Conservation (phyloP, 768 basidiomycete genomes). For the Boletus tylopilopsis region DNA sequence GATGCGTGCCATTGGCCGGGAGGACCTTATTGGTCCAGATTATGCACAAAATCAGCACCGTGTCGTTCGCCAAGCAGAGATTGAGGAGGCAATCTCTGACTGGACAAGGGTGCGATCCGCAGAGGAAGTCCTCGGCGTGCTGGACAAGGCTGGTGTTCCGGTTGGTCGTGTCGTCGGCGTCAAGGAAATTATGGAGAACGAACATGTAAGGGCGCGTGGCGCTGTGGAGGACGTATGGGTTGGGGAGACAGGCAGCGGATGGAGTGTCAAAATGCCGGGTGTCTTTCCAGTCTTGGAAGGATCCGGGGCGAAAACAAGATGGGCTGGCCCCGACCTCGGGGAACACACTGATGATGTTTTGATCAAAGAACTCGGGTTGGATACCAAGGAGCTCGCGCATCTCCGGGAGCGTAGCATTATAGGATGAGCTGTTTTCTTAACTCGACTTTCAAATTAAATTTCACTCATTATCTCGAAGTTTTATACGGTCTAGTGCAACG, state of each 20-base stretch:
- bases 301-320: constrained; percentile 52
- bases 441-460: no score
- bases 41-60: constrained; percentile 45
- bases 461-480: no score
- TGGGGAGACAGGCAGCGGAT: constrained; percentile 37
- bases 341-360: constrained; percentile 52
- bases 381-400: constrained; percentile 32
- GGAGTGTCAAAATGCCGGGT: constrained; percentile 66
- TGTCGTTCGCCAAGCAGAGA: constrained; percentile 42
- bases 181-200: constrained; percentile 56
- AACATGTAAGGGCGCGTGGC: constrained; percentile 53
- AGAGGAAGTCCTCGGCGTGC: constrained; percentile 48
- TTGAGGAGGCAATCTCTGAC: constrained; percentile 56
- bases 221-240: constrained; percentile 60
- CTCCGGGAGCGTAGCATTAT: constrained; percentile 42
- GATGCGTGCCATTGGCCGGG: constrained; percentile 56
- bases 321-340: constrained; percentile 71
- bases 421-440: no score
- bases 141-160: constrained; percentile 55
- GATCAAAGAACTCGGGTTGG: constrained; percentile 40
- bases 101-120: constrained; percentile 53
- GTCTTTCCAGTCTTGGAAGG: constrained; percentile 64
- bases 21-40: constrained; percentile 53
- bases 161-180: constrained; percentile 63
- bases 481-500: no score